Percentiles rank a stretch among this genome's conserved stretches.
phyloP scores from a whole-genome alignment of 306 rosid genomes.

The Cicer arietinum region DNA sequence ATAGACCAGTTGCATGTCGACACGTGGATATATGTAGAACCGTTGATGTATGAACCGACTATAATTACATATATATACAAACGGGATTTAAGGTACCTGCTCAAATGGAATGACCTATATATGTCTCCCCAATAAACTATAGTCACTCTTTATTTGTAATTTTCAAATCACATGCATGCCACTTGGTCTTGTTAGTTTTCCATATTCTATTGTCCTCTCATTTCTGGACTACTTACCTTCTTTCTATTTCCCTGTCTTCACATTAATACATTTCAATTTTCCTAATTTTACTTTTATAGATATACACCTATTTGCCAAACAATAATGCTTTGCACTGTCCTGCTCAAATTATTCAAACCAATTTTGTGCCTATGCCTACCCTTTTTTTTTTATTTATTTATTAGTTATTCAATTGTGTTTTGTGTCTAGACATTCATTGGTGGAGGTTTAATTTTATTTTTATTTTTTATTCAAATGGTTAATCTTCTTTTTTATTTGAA shows the following conservation, averaged over 20 bases:
- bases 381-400: neutral
- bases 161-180: constrained; percentile 53
- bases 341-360: constrained; percentile 44
- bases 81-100: constrained; percentile 52
- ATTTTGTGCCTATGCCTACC: constrained; percentile 5
- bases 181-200: constrained; percentile 47
- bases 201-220: constrained; percentile 50
- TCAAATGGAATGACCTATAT: constrained; percentile 33
- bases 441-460: neutral
- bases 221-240: constrained; percentile 38
- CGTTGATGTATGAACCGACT: constrained; percentile 54
- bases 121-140: constrained; percentile 40
- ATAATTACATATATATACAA: constrained; percentile 36
- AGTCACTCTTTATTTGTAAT: constrained; percentile 39
- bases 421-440: neutral
- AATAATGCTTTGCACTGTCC: constrained; percentile 26
- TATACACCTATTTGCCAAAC: constrained; percentile 23
- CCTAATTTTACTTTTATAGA: neutral
- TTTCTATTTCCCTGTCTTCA: constrained; percentile 43
- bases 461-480: neutral
- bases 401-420: neutral
- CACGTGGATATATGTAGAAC: constrained; percentile 43
- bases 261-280: constrained; percentile 8
- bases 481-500: neutral
- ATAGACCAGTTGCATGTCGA: constrained; percentile 27